Conservation (phyloP, 345 rosid genomes). For the Combretum micranthum region DNA sequence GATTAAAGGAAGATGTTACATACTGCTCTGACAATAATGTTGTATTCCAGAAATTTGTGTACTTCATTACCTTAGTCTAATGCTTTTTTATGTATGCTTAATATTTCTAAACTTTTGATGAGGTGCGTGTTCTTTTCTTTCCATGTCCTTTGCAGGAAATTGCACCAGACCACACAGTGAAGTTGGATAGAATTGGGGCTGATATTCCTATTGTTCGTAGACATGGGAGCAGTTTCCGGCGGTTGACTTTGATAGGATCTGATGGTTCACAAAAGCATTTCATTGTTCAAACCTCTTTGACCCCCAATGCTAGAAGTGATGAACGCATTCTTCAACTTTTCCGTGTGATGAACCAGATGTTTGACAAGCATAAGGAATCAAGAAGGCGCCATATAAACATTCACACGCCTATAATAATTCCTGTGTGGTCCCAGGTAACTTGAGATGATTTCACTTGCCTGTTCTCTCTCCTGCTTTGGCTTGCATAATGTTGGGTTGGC, state of each 20-base stretch:
- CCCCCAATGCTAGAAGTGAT: conserved; percentile 98
- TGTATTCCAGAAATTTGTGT: no score
- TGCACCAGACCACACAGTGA: conserved; percentile 87
- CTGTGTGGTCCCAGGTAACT: conserved; percentile 97
- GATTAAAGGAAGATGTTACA: background rate
- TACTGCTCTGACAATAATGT: background rate
- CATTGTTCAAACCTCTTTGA: conserved; percentile 96
- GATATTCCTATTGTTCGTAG: conserved; percentile 95
- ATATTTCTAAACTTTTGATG: background rate
- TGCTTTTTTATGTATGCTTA: background rate
- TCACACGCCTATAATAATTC: conserved; percentile 96
- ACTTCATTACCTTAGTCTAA: no score
- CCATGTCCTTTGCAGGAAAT: conserved; percentile 55
- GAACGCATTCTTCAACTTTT: conserved; percentile 96
- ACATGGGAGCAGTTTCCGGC: conserved; percentile 99
- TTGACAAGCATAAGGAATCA: conserved; percentile 96
- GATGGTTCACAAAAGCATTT: conserved; percentile 96
- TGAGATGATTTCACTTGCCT: background rate
- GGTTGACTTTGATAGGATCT: conserved; percentile 89
- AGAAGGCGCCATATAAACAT: conserved; percentile 81
- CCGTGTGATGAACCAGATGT: conserved; percentile 99
- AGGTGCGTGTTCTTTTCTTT: conserved; percentile 7
- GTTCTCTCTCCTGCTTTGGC: background rate
- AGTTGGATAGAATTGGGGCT: conserved; percentile 89
- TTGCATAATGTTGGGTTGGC: background rate